Base-by-base conservation (phyloP, 345 rosid genomes). In the Salix suchowensis region DNA sequence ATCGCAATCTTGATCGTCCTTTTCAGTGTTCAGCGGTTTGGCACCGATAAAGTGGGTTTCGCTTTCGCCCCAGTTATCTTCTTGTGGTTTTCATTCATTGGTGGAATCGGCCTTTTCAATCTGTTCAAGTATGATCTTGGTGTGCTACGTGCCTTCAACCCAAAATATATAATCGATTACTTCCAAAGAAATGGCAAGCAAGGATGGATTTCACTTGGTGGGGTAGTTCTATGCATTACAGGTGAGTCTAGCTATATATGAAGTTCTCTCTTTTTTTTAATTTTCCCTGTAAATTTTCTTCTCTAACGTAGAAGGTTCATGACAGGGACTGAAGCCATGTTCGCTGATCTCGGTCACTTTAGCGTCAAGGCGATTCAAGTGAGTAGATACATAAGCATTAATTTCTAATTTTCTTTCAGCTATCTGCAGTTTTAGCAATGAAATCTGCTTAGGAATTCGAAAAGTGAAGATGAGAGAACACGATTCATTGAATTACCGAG, bases 341-440 rank as follows among this genome's bases (percentile, higher is more conserved):
- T 92, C 77, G 96, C 96, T 74, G 97, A 94, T 84, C 79, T 94
- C 12, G 97, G 94, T 21, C 97, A 94, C 81, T 94, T 94, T 85
- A 88, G 70, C 67, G 89, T 92, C n/a, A 86, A 72, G 65, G 91
- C 97, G 34, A 78, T 92, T 36, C 94, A 91, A 78, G 94, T 92
- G 42, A 77, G 83, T 71, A 46, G n/a, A 2, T 78, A 19, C 2
- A 14, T 50, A 13, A 30, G 8, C 34, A 28, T n/a, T 23, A 13
- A 24, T 28, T 64, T 64, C 34, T 24, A 13, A 64, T n/a, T 13
- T 42, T 19, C 46, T 50, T n/a, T 52, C 8, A 6, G 24, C 40
- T 40, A 39, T 61, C 23, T 0, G 32, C 28, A 12, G 18, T 61
- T 15, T 40, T 73, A 7, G 16, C 16, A 0, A 44, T 4, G 50